Evolutionary conservation across 2,329 filamentous ascomycete genomes (phyloP), one percentile per base, ranked within the genome.

Genomic region (Trichoderma sp.): DNA sequence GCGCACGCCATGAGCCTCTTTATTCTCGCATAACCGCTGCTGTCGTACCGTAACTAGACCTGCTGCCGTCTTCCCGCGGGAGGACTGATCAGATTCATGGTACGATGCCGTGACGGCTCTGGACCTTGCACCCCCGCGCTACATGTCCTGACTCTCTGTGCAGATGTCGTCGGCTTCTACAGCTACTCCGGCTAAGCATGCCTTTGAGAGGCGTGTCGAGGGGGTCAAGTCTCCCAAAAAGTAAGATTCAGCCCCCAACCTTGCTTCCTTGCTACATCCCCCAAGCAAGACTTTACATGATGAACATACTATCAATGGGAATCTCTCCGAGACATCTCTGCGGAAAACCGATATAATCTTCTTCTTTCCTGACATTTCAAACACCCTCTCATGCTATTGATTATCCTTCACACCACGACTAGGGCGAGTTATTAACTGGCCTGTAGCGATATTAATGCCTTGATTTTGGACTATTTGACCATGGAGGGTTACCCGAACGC

Each of bases 271-370:
- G 58, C 43, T 26, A 49, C 46, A 24, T 2, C 11, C 11, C n/a
- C 32, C 21, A 10, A 11, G 5, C 64, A 59, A 16, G 30, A 14
- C 59, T 72, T 73, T 72, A 83, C 75, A 84, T 89, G 85, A 97
- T 97, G 94, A 96, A 92, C 84, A 86, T 83, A 83, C 86, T 90
- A 90, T 92, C 90, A 96, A 97, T 99, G 96, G 96, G 96, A 99
- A 99, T 99, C 96, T 99, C 96, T 99, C 96, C 91, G 93, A 98
- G 92, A 87, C 59, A 88, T 84, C 83, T 80, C 87, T 99, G 96
- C 92, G 91, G 96, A 99, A 89, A 93, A 89, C 81, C 83, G 85
- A 90, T 92, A 80, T 79, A 71, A 74, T 59, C 56, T 79, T 79
- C 76, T 90, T 92, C 89, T 89, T 83, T 86, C 86, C 89, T 78